These are phyloP conservation scores for Dovyalis caffra DNA, from an alignment of 345 rosid species.

Conservation along the genomic window DNA sequence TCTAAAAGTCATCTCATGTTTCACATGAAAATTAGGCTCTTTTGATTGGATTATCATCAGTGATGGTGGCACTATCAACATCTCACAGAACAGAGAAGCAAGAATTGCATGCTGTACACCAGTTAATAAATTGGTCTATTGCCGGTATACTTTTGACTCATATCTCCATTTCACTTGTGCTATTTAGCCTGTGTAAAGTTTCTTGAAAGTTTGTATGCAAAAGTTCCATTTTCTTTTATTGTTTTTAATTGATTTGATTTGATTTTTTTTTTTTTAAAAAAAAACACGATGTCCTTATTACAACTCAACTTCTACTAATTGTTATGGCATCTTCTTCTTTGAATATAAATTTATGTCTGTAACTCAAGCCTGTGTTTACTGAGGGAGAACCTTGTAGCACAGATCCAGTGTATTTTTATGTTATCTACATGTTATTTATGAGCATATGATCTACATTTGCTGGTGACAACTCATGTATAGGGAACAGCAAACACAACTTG, in stretches of 20 bases:
- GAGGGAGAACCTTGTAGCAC: neutral
- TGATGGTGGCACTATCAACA: slow-evolving; percentile 79
- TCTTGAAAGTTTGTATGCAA: neutral
- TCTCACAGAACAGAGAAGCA: slow-evolving; percentile 84
- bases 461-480: neutral
- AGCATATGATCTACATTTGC: neutral
- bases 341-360: neutral
- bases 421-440: neutral
- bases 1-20: slow-evolving; percentile 2
- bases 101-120: slow-evolving; percentile 73
- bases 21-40: slow-evolving; percentile 49
- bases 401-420: neutral
- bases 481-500: neutral
- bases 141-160: slow-evolving; percentile 51
- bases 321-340: neutral
- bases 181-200: neutral
- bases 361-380: too few species aligned
- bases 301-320: neutral
- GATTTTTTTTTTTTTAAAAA: neutral
- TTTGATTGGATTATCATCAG: slow-evolving; percentile 73
- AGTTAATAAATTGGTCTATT: slow-evolving; percentile 75
- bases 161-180: neutral
- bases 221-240: too few species aligned
- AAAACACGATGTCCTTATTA: neutral
- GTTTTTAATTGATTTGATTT: neutral